Conservation (phyloP, 1,139 yeast genomes). For the Diutina sp. region DNA sequence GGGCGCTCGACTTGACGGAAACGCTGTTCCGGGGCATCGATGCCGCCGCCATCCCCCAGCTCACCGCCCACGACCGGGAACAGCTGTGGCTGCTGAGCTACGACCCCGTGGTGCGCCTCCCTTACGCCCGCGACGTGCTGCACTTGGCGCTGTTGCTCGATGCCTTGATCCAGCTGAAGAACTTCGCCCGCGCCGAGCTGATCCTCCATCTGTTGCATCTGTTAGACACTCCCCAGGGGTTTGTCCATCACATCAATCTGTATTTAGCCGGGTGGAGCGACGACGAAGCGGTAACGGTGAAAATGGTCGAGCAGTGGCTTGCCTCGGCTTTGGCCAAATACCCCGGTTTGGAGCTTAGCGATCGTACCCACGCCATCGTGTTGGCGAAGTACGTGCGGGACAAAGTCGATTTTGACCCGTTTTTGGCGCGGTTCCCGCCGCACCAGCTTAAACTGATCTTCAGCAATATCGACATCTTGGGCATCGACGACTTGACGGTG, state of each 20-base stretch:
- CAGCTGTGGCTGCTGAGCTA: slow-evolving; percentile 24
- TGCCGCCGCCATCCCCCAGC: not conserved
- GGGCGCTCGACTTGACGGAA: not conserved
- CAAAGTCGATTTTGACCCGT: not conserved
- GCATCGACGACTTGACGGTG: slow-evolving; percentile 43
- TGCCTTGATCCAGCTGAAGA: slow-evolving; percentile 61
- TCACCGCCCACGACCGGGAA: not conserved
- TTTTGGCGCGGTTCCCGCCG: not conserved
- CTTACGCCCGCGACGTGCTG: slow-evolving; percentile 43
- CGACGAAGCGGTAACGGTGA: slow-evolving; percentile 14
- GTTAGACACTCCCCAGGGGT: slow-evolving; percentile 19
- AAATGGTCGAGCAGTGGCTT: slow-evolving; percentile 17
- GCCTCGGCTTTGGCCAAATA: slow-evolving; percentile 15
- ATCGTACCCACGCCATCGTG: slow-evolving; percentile 34
- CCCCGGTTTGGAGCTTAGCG: slow-evolving; percentile 19
- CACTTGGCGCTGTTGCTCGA: slow-evolving; percentile 71
- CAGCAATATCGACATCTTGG: slow-evolving; percentile 55
- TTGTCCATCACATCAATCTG: slow-evolving; percentile 23
- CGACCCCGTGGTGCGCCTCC: slow-evolving; percentile 30
- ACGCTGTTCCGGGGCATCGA: not conserved
- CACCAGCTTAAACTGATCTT: slow-evolving; percentile 24
- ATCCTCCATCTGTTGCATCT: slow-evolving; percentile 47
- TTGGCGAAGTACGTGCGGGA: slow-evolving; percentile 8
- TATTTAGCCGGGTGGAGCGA: slow-evolving; percentile 23
- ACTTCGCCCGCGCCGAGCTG: slow-evolving; percentile 59